Evolutionary conservation across 164 flowering plant species (phyloP), one percentile per base, ranked within the genome.

Genomic region (Vitis rupestris): DNA sequence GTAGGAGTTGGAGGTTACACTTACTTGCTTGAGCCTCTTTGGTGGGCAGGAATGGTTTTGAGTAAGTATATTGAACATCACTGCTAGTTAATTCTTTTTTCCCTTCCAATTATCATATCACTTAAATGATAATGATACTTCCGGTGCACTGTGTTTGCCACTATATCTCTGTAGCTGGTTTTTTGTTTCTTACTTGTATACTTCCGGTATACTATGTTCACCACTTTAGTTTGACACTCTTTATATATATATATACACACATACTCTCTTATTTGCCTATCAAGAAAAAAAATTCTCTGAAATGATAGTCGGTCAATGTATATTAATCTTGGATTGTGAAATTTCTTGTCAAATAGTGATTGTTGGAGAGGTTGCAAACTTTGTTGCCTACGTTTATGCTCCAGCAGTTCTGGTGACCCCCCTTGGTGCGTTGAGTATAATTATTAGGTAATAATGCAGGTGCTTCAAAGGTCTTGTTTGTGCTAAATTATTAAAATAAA

Each of bases 31-130:
- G 92, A 94, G 79, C 98, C 98, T 9, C 91, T 94, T 19, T 94
- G 98, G 97, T 94, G 98, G 98, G 87, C 86, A 11, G 98, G 98
- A 73, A 90, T 91, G 97, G 71, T 88, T 48, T 86, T 86, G 70
- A 94, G 97, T 94, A 83, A 79, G 90, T 79, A 16, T 44, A 50
- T 37, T 37, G 44, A 6, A 3, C 44, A 37, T 37, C 44, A 37
- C 44, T 37, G 44, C 44, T 1, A 37, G 44, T 37, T 3, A 37
- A 37, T 37, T 37, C 4, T 37, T 37, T 37, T 37, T 37, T 4
- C 44, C 7, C 6, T 37, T 37, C 44, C 44, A 37, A 6, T 23
- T 23, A 23, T 23, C 27, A 23, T 37, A 37, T 4, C 44, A 3
- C 7, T 37, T 3, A 37, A 37, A 37, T 37, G 44, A 37, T 37